Base-by-base conservation (phyloP, 257 asterid genomes). In the Nicotiana knightiana region DNA sequence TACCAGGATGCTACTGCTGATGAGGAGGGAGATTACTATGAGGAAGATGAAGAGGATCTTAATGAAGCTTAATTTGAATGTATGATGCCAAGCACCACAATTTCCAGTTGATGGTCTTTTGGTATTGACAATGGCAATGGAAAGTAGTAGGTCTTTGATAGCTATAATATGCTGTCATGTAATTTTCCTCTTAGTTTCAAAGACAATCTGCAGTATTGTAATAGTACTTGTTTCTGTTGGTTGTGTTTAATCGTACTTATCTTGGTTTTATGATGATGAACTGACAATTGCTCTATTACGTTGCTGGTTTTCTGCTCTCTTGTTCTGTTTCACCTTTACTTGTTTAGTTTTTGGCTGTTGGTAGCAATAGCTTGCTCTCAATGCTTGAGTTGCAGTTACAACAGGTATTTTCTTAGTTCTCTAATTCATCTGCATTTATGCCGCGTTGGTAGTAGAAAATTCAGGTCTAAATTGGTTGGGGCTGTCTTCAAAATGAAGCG, bases 1-100 rank as follows among this genome's bases (percentile, higher is more conserved):
- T 73, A 73, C 15, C 79, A 73, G 79, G 79, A 73, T 1, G 79
- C 79, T 12, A 73, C 79, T 24, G 79, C 79, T 48, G 79, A 73
- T 15, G 79, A 73, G 26, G 79, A 73, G 43, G 79, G 79, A 46
- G 79, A 73, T 2, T 73, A 73, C 28, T 73, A 73, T 1, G 79
- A 73, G 79, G 79, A 48, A 0, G 79, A 73, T 0, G 79, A 73
- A 48, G 79, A 73, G 79, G 79, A 73, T 6, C 11, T 26, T 1
- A 26, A 13, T 8, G 43, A 73, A 13, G 12, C 59, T 73, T 73
- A 46, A 71, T 46, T 71, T 24, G 59, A 37, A 12, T 46, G 59
- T 58, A 12, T 46, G 79, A 46, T 24, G 39, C 61, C 61, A 24
- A 73, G 9, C 48, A 26, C 79, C 62, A 26, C 79, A 73, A 73